A percentile compares a stretch with the other conserved stretches of the same genome.
Evolutionary conservation across 768 basidiomycete genomes (phyloP).

Genomic region (Phanerochaete sordida): DNA sequence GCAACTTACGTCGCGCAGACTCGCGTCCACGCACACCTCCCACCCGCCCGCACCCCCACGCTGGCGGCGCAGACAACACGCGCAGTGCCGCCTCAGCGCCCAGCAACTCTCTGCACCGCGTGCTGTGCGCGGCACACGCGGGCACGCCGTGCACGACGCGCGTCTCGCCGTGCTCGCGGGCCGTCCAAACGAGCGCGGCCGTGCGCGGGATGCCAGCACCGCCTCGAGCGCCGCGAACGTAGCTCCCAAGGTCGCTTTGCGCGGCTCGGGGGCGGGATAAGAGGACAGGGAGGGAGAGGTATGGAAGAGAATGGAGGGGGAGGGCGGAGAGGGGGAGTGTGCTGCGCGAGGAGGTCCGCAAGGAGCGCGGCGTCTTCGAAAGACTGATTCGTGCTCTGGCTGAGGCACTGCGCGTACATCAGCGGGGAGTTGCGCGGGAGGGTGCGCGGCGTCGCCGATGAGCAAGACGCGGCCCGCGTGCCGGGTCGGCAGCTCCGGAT

Average conservation of each 20-base stretch:
- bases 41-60: no score
- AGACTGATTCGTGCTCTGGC: slow-evolving; percentile 46
- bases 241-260: slow-evolving; percentile 24
- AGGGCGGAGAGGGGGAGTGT: slow-evolving; percentile 27
- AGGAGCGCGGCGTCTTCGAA: slow-evolving; percentile 40
- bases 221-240: slow-evolving; percentile 34
- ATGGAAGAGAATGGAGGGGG: no score
- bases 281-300: no score
- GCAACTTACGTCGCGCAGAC: no score
- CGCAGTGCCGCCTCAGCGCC: background rate
- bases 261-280: no score
- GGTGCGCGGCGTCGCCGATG: slow-evolving; percentile 32
- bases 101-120: slow-evolving; percentile 16
- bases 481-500: slow-evolving; percentile 38
- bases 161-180: slow-evolving; percentile 31
- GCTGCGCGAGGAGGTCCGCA: slow-evolving; percentile 28
- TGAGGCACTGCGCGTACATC: slow-evolving; percentile 32
- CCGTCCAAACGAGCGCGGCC: slow-evolving; percentile 31
- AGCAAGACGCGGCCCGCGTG: slow-evolving; percentile 39
- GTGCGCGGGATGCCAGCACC: slow-evolving; percentile 33
- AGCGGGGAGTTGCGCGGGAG: slow-evolving; percentile 9
- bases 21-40: no score
- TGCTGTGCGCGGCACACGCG: slow-evolving; percentile 28
- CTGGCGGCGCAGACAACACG: background rate
- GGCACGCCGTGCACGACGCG: slow-evolving; percentile 32